Base-by-base conservation (phyloP, 805 yeast genomes). In the Candida nanaspora region DNA sequence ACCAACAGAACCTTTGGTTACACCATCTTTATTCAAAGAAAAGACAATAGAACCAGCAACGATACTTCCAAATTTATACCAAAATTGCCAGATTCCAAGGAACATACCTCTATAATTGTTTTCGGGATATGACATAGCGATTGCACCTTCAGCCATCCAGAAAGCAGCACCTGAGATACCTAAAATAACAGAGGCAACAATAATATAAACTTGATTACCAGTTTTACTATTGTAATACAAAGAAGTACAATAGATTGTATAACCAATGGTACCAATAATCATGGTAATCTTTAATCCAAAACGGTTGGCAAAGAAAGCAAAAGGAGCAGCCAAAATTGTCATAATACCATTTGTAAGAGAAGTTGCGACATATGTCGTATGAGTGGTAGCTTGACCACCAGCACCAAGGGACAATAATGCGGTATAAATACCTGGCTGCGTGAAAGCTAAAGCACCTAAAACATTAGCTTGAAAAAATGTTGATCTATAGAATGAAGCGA, bases 61-160 rank as follows among this genome's bases (percentile, higher is more conserved):
- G 6, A 56, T 26, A 11, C 52, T 49, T 37, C 62, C 62, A 30
- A 46, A 23, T 38, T 55, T 55, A 33, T 52, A 44, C n/a, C 52
- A 30, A 7, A 41, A 23, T 38, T 50, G 55, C 61, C 62, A 57
- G 7, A 50, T 50, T 14, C 55, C 60, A 34, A 57, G 44, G 40
- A 57, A 57, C 9, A 46, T 10, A 16, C 61, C 60, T 44, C 58
- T 51, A 20, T 33, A 35, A n/a, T 29, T 14, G 3, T 45, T 44
- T 27, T 46, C 50, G 2, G 61, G 59, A 38, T 54, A 57, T 3
- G 47, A 27, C 25, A 54, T 47, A 2, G 57, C 56, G 23, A 55
- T 45, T 1, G 60, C 45, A n/a, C 52, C 60, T 37, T 57, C 61
- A n/a, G 47, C 46, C 16, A 46, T 44, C 60, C 60, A 57, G 36